Conservation (phyloP, 164 flowering plant species). For the Kalanchoe fedtschenkoi region DNA sequence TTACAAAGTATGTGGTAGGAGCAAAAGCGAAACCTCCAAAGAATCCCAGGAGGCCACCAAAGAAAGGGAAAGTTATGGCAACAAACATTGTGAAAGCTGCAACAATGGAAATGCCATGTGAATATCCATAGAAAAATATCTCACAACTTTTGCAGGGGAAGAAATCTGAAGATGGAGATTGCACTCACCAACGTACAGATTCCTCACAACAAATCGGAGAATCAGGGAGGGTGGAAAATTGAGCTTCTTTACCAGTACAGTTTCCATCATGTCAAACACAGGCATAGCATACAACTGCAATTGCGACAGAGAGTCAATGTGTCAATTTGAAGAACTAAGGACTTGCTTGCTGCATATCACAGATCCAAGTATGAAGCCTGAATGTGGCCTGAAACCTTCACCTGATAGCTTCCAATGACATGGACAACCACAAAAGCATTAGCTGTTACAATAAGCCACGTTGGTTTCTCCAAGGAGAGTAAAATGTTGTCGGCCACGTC, state of each 20-base stretch:
- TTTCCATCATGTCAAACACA: constrained; percentile 53
- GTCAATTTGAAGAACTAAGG: background rate
- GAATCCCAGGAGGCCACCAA: constrained; percentile 28
- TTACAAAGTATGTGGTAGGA: constrained; percentile 16
- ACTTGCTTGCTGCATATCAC: no score
- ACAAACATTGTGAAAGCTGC: constrained; percentile 32
- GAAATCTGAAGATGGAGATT: background rate
- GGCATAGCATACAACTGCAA: constrained; percentile 28
- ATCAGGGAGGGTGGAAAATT: constrained; percentile 11
- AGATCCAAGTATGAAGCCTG: no score
- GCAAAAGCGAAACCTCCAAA: constrained; percentile 36
- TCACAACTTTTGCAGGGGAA: background rate
- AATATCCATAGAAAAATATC: background rate
- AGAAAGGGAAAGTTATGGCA: constrained; percentile 31
- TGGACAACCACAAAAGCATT: constrained; percentile 45
- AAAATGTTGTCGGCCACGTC: constrained; percentile 34
- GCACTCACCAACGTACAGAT: constrained; percentile 44
- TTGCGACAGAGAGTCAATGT: constrained; percentile 42
- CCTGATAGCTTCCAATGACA: constrained; percentile 54
- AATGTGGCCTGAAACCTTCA: constrained; percentile 1
- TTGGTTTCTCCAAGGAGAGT: constrained; percentile 31
- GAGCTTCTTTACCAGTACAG: constrained; percentile 33
- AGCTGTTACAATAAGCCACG: constrained; percentile 39
- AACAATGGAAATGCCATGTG: no score
- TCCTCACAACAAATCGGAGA: constrained; percentile 43